These are phyloP conservation scores for Przewalskia tangutica DNA, from an alignment of 257 asterid genomes.

Conservation along the genomic window DNA sequence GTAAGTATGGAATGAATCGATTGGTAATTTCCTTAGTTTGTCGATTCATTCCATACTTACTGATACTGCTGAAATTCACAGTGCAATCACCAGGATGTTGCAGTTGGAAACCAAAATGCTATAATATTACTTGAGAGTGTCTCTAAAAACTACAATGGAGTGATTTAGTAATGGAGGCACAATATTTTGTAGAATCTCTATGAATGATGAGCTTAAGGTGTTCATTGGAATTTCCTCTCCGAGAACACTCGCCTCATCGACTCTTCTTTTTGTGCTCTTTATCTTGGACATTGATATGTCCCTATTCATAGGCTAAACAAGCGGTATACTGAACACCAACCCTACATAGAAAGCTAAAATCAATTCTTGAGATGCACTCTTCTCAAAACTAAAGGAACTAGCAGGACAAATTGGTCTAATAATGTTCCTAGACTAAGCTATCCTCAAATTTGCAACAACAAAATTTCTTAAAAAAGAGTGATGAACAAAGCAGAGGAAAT, in stretches of 20 bases:
- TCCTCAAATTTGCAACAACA: too few species aligned
- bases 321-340: too few species aligned
- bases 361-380: neutral
- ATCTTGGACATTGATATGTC: neutral
- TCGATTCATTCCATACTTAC: neutral
- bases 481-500: slow-evolving; percentile 1
- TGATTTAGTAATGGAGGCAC: neutral
- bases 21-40: too few species aligned
- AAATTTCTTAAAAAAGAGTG: neutral
- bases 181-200: neutral
- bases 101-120: neutral
- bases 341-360: too few species aligned
- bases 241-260: neutral
- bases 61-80: neutral
- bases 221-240: neutral
- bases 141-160: neutral
- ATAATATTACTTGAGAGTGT: neutral
- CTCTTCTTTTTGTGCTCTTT: neutral
- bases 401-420: too few species aligned
- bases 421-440: too few species aligned
- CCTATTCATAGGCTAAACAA: too few species aligned
- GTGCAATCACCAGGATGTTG: neutral
- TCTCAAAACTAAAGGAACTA: neutral
- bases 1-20: neutral
- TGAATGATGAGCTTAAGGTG: neutral